phyloP scores from a whole-genome alignment of 495 filamentous ascomycete genomes.

The Collariella sp. region DNA sequence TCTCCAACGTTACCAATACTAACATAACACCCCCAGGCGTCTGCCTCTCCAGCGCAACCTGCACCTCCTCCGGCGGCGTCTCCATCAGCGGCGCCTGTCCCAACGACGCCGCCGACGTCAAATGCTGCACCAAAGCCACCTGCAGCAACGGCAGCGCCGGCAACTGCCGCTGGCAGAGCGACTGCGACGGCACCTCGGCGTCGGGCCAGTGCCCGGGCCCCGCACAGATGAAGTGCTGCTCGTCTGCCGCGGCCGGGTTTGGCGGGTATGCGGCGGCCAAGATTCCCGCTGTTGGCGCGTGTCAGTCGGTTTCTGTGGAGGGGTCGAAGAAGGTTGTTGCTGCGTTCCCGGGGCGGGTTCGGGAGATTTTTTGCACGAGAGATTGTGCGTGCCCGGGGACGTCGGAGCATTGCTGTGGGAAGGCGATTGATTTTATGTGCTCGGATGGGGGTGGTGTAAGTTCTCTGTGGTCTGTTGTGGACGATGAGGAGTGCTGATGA shows the following conservation, averaged over 20 bases:
- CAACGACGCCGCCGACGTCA: constrained; percentile 26
- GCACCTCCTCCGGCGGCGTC: constrained; percentile 26
- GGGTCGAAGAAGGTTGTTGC: constrained; percentile 30
- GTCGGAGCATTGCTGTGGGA: constrained; percentile 36
- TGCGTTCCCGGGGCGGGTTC: constrained; percentile 28
- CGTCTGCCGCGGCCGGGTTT: constrained; percentile 18
- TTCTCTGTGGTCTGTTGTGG: neutral
- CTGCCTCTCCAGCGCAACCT: constrained; percentile 27
- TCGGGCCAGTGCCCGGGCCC: constrained; percentile 34
- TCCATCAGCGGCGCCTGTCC: constrained; percentile 31
- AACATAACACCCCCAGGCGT: too few relatives aligned
- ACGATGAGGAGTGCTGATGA: neutral
- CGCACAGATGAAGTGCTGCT: constrained; percentile 33
- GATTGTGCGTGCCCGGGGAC: constrained; percentile 24
- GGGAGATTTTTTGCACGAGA: constrained; percentile 30
- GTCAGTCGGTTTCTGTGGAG: constrained; percentile 28
- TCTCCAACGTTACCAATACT: too few relatives aligned
- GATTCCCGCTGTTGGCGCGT: constrained; percentile 29
- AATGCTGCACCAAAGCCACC: constrained; percentile 36
- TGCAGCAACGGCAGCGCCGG: constrained; percentile 25
- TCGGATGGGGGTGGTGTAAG: constrained; percentile 32
- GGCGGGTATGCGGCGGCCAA: constrained; percentile 25
- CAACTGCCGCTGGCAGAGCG: constrained; percentile 32
- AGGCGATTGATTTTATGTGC: constrained; percentile 39
- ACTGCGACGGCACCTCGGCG: constrained; percentile 27